phyloP scores from a whole-genome alignment of 805 yeast genomes.

The Alloascoidea africana region DNA sequence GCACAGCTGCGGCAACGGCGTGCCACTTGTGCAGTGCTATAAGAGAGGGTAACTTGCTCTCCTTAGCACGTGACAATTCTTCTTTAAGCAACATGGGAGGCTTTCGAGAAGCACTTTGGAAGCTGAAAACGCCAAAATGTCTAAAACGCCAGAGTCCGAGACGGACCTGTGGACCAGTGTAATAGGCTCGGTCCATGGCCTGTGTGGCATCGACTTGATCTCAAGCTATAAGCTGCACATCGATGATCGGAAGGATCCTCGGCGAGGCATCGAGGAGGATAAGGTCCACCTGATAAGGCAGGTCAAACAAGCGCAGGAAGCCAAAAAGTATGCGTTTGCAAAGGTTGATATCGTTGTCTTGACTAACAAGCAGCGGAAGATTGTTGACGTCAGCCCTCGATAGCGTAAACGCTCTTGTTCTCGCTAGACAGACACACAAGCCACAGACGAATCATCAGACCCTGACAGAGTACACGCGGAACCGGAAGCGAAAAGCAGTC shows the following conservation, averaged over 20 bases:
- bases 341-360: background rate
- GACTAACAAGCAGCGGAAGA: background rate
- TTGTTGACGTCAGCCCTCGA: background rate
- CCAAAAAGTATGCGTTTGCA: conserved; percentile 1
- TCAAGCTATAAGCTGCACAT: background rate
- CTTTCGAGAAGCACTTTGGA: too few species aligned
- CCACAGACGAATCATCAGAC: background rate
- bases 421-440: background rate
- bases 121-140: too few species aligned
- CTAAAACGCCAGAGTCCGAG: background rate
- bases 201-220: background rate
- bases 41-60: too few species aligned
- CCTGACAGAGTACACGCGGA: background rate
- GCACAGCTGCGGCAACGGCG: too few species aligned
- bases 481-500: conserved; percentile 1
- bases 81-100: too few species aligned
- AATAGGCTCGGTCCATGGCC: background rate
- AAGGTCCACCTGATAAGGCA: conserved; percentile 1
- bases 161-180: background rate
- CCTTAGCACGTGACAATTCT: too few species aligned
- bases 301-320: background rate
- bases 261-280: conserved; percentile 7
- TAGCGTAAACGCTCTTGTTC: background rate
- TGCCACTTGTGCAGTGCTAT: too few species aligned
- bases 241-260: conserved; percentile 7